phyloP scores from a whole-genome alignment of 202 grass and related monocot species.

The Zizania palustris region DNA sequence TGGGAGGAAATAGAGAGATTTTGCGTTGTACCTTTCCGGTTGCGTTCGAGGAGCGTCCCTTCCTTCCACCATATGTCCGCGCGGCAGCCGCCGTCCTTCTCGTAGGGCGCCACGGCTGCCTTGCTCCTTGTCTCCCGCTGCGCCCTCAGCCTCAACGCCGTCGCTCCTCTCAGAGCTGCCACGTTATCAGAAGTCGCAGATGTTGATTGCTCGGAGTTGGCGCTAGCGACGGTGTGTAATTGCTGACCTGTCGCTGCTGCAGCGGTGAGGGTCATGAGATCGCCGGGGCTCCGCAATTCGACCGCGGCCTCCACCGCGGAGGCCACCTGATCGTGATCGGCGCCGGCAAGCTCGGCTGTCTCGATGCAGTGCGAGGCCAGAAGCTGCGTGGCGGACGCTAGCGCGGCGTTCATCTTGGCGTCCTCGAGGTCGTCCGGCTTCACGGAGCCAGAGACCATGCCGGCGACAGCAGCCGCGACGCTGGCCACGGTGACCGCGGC shows the following conservation, averaged over 20 bases:
- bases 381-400: conserved; percentile 83
- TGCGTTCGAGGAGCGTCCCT: conserved; percentile 77
- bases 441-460: conserved; percentile 44
- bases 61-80: conserved; percentile 93
- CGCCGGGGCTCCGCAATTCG: conserved; percentile 66
- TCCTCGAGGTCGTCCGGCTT: conserved; percentile 25
- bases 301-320: conserved; percentile 68
- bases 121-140: conserved; percentile 71
- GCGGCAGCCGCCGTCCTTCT: conserved; percentile 57
- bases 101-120: conserved; percentile 73
- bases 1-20: not conserved
- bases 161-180: conserved; percentile 78
- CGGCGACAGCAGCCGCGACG: conserved; percentile 78
- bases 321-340: conserved; percentile 69
- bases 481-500: conserved; percentile 78
- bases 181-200: not conserved
- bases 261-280: conserved; percentile 85
- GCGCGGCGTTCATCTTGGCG: conserved; percentile 63
- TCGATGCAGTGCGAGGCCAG: conserved; percentile 85
- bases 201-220: not conserved
- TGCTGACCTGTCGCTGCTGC: conserved; percentile 78
- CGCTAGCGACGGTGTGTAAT: not conserved
- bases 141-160: conserved; percentile 61
- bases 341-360: conserved; percentile 72
- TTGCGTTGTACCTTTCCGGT: conserved; percentile 50